These are phyloP conservation scores for Collybiopsis luxurians DNA, from an alignment of 768 basidiomycete species.

Conservation along the genomic window DNA sequence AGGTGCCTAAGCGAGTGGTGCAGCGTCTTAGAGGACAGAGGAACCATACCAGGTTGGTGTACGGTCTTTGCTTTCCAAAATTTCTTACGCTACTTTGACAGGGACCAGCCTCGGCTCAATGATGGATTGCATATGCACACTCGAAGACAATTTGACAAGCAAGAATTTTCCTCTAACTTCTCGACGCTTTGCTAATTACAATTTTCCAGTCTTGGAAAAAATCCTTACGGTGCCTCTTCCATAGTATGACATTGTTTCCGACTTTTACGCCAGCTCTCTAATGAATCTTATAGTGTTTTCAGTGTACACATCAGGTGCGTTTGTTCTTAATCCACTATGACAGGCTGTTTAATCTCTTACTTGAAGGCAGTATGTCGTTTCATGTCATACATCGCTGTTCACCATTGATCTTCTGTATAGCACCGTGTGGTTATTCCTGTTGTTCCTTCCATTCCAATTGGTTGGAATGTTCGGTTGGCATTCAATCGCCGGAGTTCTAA, in stretches of 20 bases:
- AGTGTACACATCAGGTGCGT: neutral
- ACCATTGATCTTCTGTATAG: conserved; percentile 20
- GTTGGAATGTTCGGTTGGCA: conserved; percentile 59
- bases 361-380: conserved; percentile 29
- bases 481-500: conserved; percentile 60
- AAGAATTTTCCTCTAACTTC: neutral
- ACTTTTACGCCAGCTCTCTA: neutral
- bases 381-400: too few relatives aligned
- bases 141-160: conserved; percentile 56
- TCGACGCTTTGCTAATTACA: neutral
- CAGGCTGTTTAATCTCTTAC: conserved; percentile 1
- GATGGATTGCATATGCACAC: conserved; percentile 42
- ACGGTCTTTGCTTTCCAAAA: too few relatives aligned
- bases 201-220: conserved; percentile 45
- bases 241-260: conserved; percentile 42
- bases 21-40: conserved; percentile 54
- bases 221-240: conserved; percentile 64
- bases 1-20: conserved; percentile 57
- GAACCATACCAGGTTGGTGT: conserved; percentile 50
- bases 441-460: conserved; percentile 76
- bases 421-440: conserved; percentile 71
- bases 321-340: conserved; percentile 3
- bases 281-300: too few relatives aligned
- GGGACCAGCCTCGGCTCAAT: conserved; percentile 51
- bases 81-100: too few relatives aligned